Evolutionary conservation across 23 red algal species (phyloP).

Genomic region (Gracilaria domingensis): DNA sequence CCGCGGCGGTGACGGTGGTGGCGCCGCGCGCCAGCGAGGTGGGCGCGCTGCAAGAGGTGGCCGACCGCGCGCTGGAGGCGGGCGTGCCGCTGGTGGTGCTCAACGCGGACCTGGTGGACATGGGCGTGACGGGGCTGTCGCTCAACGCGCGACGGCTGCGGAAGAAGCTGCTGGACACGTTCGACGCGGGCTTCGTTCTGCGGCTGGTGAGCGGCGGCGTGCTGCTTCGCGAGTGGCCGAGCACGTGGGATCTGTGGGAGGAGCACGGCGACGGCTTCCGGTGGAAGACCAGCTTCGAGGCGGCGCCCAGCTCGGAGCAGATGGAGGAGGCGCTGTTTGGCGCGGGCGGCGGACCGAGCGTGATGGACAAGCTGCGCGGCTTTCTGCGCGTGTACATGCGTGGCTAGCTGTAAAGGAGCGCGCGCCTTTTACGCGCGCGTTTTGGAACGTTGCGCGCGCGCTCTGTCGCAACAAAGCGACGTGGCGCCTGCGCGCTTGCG

Average conservation of each 20-base stretch:
- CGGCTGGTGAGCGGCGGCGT: constrained; percentile 76
- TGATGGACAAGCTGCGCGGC: not conserved
- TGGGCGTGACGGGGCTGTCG: constrained; percentile 95
- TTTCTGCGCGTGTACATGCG: constrained; percentile 19
- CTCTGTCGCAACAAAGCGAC: constrained; percentile 4
- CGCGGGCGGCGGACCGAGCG: not conserved
- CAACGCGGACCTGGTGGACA: constrained; percentile 93
- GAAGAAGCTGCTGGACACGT: constrained; percentile 61
- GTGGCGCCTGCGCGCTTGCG: no score
- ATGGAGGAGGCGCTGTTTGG: constrained; percentile 30
- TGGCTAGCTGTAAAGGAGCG: constrained; percentile 3
- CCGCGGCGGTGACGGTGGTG: constrained; percentile 59
- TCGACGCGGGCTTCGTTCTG: constrained; percentile 82
- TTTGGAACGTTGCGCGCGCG: not conserved
- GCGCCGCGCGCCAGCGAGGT: constrained; percentile 89
- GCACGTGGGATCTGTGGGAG: constrained; percentile 72
- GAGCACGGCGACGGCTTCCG: constrained; percentile 57
- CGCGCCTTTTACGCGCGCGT: no score
- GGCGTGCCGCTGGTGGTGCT: constrained; percentile 72
- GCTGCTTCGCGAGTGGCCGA: constrained; percentile 70
- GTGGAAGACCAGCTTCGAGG: constrained; percentile 12
- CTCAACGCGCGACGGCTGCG: constrained; percentile 82
- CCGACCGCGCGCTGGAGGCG: constrained; percentile 48
- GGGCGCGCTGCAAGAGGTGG: constrained; percentile 39
- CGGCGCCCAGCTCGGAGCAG: not conserved